Conservation (phyloP, 2,329 filamentous ascomycete genomes). For the Colletotrichum agaves region DNA sequence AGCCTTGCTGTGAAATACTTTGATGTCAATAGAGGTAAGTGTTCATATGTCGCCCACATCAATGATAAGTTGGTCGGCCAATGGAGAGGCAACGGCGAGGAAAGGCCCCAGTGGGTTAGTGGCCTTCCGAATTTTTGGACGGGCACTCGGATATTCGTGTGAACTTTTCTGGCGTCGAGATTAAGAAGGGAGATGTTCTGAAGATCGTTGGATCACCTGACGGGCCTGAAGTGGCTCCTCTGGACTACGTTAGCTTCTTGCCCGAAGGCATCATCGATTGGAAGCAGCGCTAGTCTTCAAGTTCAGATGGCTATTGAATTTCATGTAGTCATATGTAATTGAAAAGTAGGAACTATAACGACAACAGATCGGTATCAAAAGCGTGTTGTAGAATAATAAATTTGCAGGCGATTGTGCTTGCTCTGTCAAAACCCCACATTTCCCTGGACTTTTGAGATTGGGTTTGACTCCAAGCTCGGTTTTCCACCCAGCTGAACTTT, state of each 20-base stretch:
- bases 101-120: slow-evolving; percentile 68
- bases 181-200: slow-evolving; percentile 62
- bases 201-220: slow-evolving; percentile 67
- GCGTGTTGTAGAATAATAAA: too few relatives aligned
- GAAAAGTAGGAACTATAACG: too few relatives aligned
- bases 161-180: slow-evolving; percentile 63
- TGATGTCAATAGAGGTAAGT: slow-evolving; percentile 67
- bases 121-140: slow-evolving; percentile 68
- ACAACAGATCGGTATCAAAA: too few relatives aligned
- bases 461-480: not conserved
- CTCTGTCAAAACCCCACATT: slow-evolving; percentile 24
- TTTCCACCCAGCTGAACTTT: not conserved
- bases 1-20: slow-evolving; percentile 75
- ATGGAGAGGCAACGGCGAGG: slow-evolving; percentile 71
- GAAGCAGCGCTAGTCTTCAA: not conserved
- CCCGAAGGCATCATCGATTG: slow-evolving; percentile 58
- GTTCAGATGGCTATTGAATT: too few relatives aligned
- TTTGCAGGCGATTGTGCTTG: too few relatives aligned
- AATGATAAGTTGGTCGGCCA: slow-evolving; percentile 62
- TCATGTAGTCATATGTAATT: too few relatives aligned
- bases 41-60: slow-evolving; percentile 65
- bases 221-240: slow-evolving; percentile 70
- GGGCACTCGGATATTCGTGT: slow-evolving; percentile 73
- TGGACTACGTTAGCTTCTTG: slow-evolving; percentile 74
- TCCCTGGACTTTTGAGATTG: slow-evolving; percentile 4